These are phyloP conservation scores for Podospora pseudoanserina DNA, from an alignment of 495 filamentous ascomycete species.

Conservation along the genomic window DNA sequence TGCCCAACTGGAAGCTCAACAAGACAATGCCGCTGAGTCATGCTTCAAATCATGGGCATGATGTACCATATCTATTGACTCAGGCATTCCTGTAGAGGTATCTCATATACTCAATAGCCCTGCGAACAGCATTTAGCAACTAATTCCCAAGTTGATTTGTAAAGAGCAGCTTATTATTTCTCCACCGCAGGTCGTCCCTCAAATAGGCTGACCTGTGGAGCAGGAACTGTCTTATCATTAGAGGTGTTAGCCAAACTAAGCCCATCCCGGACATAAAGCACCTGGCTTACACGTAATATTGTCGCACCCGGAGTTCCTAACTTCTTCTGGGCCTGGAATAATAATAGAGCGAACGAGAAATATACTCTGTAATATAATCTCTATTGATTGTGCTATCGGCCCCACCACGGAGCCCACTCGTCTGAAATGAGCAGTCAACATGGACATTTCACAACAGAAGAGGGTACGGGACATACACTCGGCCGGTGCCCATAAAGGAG, in stretches of 20 bases:
- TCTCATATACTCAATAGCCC: too few species aligned
- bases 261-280: neutral
- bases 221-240: neutral
- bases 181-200: neutral
- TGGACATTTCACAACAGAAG: neutral
- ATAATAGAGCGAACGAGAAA: neutral
- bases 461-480: neutral
- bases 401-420: conserved; percentile 13
- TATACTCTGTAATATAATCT: neutral
- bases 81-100: too few species aligned
- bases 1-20: neutral
- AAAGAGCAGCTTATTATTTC: neutral
- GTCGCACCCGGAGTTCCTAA: neutral
- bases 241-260: neutral
- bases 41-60: neutral
- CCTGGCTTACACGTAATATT: neutral
- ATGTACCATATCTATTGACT: too few species aligned
- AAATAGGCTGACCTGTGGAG: neutral
- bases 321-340: too few species aligned
- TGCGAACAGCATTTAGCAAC: neutral
- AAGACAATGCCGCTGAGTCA: neutral
- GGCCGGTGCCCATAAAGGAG: conserved; percentile 6
- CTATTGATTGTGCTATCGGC: neutral
- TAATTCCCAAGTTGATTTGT: neutral
- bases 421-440: neutral